Conservation (phyloP, 2,329 filamentous ascomycete species). For the Cladophialophora bantiana region DNA sequence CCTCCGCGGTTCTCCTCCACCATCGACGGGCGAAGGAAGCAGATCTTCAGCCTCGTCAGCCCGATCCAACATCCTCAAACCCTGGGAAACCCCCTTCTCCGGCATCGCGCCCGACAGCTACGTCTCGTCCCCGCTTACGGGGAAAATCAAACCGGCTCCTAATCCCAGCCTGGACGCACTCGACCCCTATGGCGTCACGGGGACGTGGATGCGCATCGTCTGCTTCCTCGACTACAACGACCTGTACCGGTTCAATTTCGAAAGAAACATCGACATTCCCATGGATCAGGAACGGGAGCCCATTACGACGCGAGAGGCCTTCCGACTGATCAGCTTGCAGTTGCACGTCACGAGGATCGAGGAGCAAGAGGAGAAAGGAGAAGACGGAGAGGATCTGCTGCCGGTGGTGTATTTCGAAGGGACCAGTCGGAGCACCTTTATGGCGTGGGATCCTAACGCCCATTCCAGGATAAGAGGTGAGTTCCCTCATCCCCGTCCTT, state of each 20-base stretch:
- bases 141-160: constrained; percentile 40
- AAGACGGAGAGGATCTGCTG: constrained; percentile 18
- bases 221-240: constrained; percentile 71
- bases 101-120: constrained; percentile 41
- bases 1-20: background rate
- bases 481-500: constrained; percentile 4
- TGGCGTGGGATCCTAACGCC: constrained; percentile 71
- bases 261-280: constrained; percentile 49
- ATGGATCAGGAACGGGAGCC: constrained; percentile 58
- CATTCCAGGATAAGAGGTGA: constrained; percentile 70
- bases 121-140: constrained; percentile 35
- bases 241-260: constrained; percentile 75
- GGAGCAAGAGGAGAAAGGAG: constrained; percentile 62
- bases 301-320: constrained; percentile 70
- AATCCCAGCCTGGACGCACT: constrained; percentile 53
- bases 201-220: constrained; percentile 72
- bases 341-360: constrained; percentile 68
- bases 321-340: constrained; percentile 73
- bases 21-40: background rate
- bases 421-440: constrained; percentile 66
- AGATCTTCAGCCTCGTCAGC: constrained; percentile 16
- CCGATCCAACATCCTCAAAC: constrained; percentile 33
- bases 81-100: constrained; percentile 39
- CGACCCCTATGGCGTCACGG: constrained; percentile 75
- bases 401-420: constrained; percentile 75